Evolutionary conservation across 768 basidiomycete species (phyloP).

Genomic region (Porpolomopsis calyptriformis): DNA sequence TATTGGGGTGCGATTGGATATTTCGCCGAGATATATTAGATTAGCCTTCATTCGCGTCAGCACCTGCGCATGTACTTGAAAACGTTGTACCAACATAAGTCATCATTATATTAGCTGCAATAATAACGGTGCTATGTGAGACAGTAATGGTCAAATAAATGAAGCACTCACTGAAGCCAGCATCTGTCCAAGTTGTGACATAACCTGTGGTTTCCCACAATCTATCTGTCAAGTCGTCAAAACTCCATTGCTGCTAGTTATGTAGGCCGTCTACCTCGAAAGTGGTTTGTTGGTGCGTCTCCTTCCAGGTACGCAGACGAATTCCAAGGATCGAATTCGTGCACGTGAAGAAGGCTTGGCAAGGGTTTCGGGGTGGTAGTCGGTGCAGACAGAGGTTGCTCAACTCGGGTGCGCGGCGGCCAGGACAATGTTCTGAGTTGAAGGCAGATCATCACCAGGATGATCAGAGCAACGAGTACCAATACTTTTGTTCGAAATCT

Average conservation of each 20-base stretch:
- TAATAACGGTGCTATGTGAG: neutral
- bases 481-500: too few species aligned
- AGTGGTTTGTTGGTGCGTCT: slow-evolving; percentile 14
- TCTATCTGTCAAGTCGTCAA: slow-evolving; percentile 27
- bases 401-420: neutral
- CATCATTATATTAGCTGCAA: slow-evolving; percentile 27
- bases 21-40: slow-evolving; percentile 35
- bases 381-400: too few species aligned
- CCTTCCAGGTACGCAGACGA: neutral
- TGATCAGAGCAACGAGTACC: neutral
- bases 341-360: neutral
- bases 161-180: slow-evolving; percentile 39
- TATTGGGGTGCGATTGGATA: slow-evolving; percentile 37
- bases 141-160: neutral
- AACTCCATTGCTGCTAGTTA: neutral
- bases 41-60: slow-evolving; percentile 25
- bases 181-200: slow-evolving; percentile 45
- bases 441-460: neutral
- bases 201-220: slow-evolving; percentile 39
- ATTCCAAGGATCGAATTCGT: neutral
- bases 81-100: slow-evolving; percentile 19
- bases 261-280: slow-evolving; percentile 34
- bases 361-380: too few species aligned
- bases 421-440: neutral
- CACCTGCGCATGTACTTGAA: neutral